Base-by-base conservation (phyloP, 768 basidiomycete genomes). In the Tephrocybe sp. region DNA sequence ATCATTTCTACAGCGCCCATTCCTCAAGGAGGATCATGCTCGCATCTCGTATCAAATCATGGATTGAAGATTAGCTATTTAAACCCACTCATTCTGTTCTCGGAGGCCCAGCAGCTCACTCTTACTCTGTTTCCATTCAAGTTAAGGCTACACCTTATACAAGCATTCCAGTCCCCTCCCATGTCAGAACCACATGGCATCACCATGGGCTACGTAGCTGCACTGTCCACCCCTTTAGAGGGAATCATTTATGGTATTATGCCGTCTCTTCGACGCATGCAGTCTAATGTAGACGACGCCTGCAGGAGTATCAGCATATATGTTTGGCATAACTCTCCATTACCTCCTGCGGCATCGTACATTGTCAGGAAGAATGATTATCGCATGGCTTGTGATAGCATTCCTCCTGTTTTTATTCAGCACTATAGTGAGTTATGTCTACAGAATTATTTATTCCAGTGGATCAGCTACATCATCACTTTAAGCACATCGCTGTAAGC, bases 211-310 rank as follows among this genome's bases (percentile, higher is more conserved):
- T 41, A 32, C 20, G 39, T 30, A 20, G 31, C 10, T 40, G 30
- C 48, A 6, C n/a, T 48, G 30, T 48, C 48, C 30, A 48, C 48
- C 17, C 31, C 39, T 20, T 33, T 48, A 4, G n/a, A 48, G 17
- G 39, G 39, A 4, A 41, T 48, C 5, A 8, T 48, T 5, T 48
- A 48, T 22, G 48, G 48, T 48, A n/a, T 11, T 31, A 30, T 16
- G 14, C 42, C 23, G n/a, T 12, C 12, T 16, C 30, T 16, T 43
- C 23, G n/a, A 13, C 14, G 4, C 14, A 9, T 31, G 12, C 5
- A 9, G 22, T 3, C 12, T 23, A 12, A 1, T 9, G 4, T 30
- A 14, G 5, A 26, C 12, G 7, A 6, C 2, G 1, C 30, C 30
- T 8, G 3, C 22, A 43, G 42, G 42, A 12, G n/a, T 43, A 12